These are phyloP conservation scores for Globisporangium nunn DNA, from an alignment of 352 stramenopile genomes.

Conservation along the genomic window DNA sequence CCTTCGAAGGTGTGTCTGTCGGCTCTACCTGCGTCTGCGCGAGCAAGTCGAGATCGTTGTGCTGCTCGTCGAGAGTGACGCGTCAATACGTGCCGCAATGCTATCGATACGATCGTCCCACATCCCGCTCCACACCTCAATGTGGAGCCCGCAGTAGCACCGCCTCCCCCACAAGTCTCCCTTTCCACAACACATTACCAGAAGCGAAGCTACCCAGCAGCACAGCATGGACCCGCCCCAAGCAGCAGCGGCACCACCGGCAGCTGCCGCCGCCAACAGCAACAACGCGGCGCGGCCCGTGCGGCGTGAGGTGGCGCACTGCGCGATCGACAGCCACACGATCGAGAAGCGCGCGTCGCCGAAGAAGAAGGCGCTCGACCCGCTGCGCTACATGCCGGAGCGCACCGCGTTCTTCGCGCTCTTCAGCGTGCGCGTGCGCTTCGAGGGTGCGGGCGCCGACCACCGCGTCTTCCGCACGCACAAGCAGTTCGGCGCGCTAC, in stretches of 20 bases:
- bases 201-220: neutral
- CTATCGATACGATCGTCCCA: neutral
- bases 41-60: neutral
- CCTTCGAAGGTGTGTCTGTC: neutral
- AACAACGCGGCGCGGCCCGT: neutral
- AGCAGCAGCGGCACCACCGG: no score
- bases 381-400: slow-evolving; percentile 59
- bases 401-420: slow-evolving; percentile 42
- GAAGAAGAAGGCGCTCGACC: slow-evolving; percentile 69
- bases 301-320: slow-evolving; percentile 16
- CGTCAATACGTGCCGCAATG: no score
- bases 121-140: neutral
- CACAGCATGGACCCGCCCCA: neutral
- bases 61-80: no score
- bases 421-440: slow-evolving; percentile 48
- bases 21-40: no score
- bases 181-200: neutral
- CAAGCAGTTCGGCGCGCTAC: slow-evolving; percentile 53
- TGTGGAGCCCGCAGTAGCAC: neutral
- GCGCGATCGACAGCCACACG: slow-evolving; percentile 48
- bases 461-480: slow-evolving; percentile 60
- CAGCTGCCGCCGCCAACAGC: neutral
- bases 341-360: slow-evolving; percentile 56
- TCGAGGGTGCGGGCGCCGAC: slow-evolving; percentile 27
- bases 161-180: neutral